Evolutionary conservation across 768 basidiomycete species (phyloP), one percentile per base, ranked within the genome.

Genomic region (Lentinula aciculospora): DNA sequence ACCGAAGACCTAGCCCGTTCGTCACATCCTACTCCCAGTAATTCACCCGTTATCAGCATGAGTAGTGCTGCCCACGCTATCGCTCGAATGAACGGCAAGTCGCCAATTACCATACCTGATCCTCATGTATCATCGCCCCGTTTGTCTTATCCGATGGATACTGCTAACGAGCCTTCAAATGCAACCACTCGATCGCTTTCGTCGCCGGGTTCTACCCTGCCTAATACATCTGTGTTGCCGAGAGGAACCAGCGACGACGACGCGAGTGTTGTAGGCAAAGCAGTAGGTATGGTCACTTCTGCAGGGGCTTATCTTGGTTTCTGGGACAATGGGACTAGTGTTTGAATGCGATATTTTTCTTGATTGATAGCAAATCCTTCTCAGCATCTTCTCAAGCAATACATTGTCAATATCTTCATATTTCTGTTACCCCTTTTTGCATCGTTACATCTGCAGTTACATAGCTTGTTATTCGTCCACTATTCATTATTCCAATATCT

Each of bases 201-300:
- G 5, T 19, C 50, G 15, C n/a, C 47, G 5, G 32, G 32, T 48
- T 48, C 47, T 23, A 25, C 47, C 8, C 2, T 31, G 36, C 31
- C 54, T 15, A 9, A 10, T 36, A 15, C 27, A 17, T 44, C 54
- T 15, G 17, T 28, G 2, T 34, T 42, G 27, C 15, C 40, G 13
- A 3, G 40, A 37, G 49, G 29, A 21, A 21, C 23, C 37, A 8
- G 53, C n/a, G 61, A 65, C 6, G 58, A 60, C 3, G 60, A 63
- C 21, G 49, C 55, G 27, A 58, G 58, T 21, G 77, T 86, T 21
- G 81, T 81, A 23, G 79, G 81, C 15, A 75, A 82, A 48, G 85
- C 92, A 23, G 89, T 86, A 19, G 90, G 88, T 54, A 89, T 94
- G 39, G 88, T 94, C 58, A 85, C 82, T 44, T 85, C 80, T 53